Evolutionary conservation across 148 eudicot species (phyloP), one percentile per base, ranked within the genome.

Genomic region (Fagopyrum homotropicum): DNA sequence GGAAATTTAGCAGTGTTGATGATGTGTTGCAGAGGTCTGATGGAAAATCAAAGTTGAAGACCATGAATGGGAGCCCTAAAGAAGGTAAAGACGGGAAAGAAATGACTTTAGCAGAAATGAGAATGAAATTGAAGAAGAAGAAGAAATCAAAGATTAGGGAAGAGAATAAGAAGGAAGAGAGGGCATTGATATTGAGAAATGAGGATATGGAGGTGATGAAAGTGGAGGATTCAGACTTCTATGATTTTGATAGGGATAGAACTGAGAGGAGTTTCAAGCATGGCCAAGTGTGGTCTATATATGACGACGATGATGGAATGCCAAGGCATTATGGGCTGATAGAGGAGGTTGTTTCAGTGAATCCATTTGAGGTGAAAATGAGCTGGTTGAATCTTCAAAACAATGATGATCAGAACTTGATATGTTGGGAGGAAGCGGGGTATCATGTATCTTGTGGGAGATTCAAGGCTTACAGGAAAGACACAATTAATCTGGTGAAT

Each of bases 211-310:
- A 84, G 72, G 84, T 87, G 14, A 86, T 95, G 92, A 50, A 84
- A 0, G 97, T 92, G 69, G 93, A 85, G 64, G 94, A 95, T 81
- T 92, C 94, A 0, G 97, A 92, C 60, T 95, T 90, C 80, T 88
- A 92, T 64, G 92, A 95, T 81, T 95, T 95, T 68, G 96, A 90
- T 63, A 83, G 73, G 78, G 97, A 90, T 71, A 88, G 97, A 79
- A 82, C 80, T 16, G 99, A 83, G 79, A 86, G 80, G 84, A 88
- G 90, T 82, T 92, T 95, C 56, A 88, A 86, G 84, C 85, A 85
- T 79, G 93, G 97, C 50, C 97, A 95, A 80, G 84, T 92, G 8
- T 95, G 99, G 99, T 92, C 99, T 15, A 73, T 89, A 30, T 95
- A 92, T 79, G 99, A 90, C 17, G 96, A 90, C 47, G 89, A 82